Evolutionary conservation across 129 eudicot genomes (phyloP).

Genomic region (Logfia minima): DNA sequence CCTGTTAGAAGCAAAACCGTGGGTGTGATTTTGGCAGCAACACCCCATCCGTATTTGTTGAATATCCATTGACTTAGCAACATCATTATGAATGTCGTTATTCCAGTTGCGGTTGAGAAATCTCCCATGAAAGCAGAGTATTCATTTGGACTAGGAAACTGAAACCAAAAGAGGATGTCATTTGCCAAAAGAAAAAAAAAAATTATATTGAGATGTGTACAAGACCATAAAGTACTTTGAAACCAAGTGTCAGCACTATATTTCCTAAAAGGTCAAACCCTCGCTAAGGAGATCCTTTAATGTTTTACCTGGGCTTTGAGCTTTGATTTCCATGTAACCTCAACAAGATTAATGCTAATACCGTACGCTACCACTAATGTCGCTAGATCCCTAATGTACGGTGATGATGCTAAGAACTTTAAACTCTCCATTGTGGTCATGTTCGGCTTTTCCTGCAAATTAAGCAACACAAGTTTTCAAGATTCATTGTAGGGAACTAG

Average conservation of each 20-base stretch:
- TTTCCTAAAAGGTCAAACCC: neutral
- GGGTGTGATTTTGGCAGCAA: constrained; percentile 94
- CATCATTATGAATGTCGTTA: constrained; percentile 98
- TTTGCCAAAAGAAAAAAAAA: too few species aligned
- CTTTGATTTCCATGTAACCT: constrained; percentile 99
- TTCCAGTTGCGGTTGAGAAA: constrained; percentile 99
- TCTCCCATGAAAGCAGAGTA: constrained; percentile 99
- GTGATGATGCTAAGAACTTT: constrained; percentile 85
- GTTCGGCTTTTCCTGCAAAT: constrained; percentile 74
- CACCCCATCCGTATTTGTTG: constrained; percentile 97
- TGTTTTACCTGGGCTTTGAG: constrained; percentile 93
- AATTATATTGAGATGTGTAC: too few species aligned
- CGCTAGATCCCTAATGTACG: constrained; percentile 93
- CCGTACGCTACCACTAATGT: constrained; percentile 97
- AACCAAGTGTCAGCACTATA: neutral
- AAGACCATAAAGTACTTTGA: neutral
- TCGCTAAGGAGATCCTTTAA: neutral
- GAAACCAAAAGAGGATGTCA: constrained; percentile 19
- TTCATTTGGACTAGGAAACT: constrained; percentile 98
- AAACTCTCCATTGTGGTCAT: constrained; percentile 99
- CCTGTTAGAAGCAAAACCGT: constrained; percentile 87
- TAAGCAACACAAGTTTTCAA: constrained; percentile 16
- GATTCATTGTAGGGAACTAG: constrained; percentile 2
- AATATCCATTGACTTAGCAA: constrained; percentile 88
- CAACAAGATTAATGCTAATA: constrained; percentile 92